Evolutionary conservation across 2,329 filamentous ascomycete genomes (phyloP), one percentile per base, ranked within the genome.

Genomic region (Penicillium sp.): DNA sequence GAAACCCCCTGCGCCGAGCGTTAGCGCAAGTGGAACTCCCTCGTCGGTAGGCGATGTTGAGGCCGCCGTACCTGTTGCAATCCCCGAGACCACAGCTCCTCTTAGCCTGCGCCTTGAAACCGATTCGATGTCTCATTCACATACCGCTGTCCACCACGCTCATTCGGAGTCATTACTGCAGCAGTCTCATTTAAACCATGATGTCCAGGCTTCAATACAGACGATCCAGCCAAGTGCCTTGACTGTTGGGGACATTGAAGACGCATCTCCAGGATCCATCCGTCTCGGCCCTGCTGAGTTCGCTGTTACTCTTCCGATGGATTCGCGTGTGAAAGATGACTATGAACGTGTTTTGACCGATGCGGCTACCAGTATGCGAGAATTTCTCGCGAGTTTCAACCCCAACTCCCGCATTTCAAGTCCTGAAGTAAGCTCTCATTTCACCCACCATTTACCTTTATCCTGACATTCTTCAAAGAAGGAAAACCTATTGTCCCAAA

Each of bases 21-120:
- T 29, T 4, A 25, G 29, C 26, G 37, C 37, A 27, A 40, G 31
- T 11, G 27, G 40, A n/a, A 69, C 66, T 4, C 65, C 67, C n/a
- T 69, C 67, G n/a, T 69, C 65, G 19, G 56, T 60, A 3, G 65
- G 59, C 5, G 67, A 69, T 53, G 65, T 70, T 21, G 63, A 69
- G 23, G 52, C 67, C 30, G 53, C 54, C 7, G 49, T 45, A 2
- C 52, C 60, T 17, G 41, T 51, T 8, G 39, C 59, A 20, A 37
- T 58, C 2, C 59, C 62, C 1, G 60, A 65, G 41, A 53, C 45
- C 16, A 53, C 56, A 14, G 51, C 52, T 5, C 65, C 67, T 25
- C 55, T 69, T 11, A 69, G 62, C 45, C 54, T 65, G 9, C 60
- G 65, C 32, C 47, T 54, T n/a, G 64, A 65, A 14, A 58, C 56